Evolutionary conservation across 495 filamentous ascomycete genomes (phyloP).

Genomic region (Penicillium psychrofluorescens): DNA sequence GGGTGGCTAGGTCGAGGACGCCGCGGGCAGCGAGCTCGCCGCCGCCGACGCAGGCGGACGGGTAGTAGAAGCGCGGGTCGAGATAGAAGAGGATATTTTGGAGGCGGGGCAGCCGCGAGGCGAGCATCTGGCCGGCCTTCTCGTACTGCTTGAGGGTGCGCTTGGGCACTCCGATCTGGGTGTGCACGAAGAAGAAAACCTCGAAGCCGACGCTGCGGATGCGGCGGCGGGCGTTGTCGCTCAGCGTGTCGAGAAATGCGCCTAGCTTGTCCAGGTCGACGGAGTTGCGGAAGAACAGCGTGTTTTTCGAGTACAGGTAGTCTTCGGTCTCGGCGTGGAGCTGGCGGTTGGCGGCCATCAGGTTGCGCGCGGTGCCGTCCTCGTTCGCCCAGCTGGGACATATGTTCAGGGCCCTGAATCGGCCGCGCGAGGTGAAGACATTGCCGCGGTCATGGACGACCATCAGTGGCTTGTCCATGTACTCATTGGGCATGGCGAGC

Average conservation of each 20-base stretch:
- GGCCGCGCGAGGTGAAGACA: constrained; percentile 22
- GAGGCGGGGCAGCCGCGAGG: constrained; percentile 20
- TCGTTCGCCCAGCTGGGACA: constrained; percentile 29
- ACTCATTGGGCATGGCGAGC: constrained; percentile 27
- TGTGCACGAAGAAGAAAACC: constrained; percentile 35
- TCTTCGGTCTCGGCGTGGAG: constrained; percentile 37
- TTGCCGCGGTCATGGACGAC: constrained; percentile 28
- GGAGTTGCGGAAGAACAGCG: constrained; percentile 35
- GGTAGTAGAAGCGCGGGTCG: constrained; percentile 33
- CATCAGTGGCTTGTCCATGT: constrained; percentile 27
- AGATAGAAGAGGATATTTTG: constrained; percentile 25
- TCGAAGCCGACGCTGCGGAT: constrained; percentile 38
- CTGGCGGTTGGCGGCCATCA: constrained; percentile 29
- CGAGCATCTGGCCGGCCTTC: constrained; percentile 15
- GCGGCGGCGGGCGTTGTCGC: constrained; percentile 19
- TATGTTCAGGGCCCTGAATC: constrained; percentile 29
- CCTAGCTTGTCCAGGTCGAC: constrained; percentile 30
- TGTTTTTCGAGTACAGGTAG: constrained; percentile 31
- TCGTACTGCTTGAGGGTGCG: constrained; percentile 28
- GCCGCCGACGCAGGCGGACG: constrained; percentile 19
- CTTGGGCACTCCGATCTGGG: constrained; percentile 28
- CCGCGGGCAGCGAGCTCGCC: constrained; percentile 23
- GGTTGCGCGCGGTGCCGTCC: constrained; percentile 21
- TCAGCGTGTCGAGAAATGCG: constrained; percentile 31
- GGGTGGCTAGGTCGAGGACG: constrained; percentile 23